Evolutionary conservation across 176 grass and related monocot genomes (phyloP), one percentile per base, ranked within the genome.

Genomic region (Phyllostachys edulis): DNA sequence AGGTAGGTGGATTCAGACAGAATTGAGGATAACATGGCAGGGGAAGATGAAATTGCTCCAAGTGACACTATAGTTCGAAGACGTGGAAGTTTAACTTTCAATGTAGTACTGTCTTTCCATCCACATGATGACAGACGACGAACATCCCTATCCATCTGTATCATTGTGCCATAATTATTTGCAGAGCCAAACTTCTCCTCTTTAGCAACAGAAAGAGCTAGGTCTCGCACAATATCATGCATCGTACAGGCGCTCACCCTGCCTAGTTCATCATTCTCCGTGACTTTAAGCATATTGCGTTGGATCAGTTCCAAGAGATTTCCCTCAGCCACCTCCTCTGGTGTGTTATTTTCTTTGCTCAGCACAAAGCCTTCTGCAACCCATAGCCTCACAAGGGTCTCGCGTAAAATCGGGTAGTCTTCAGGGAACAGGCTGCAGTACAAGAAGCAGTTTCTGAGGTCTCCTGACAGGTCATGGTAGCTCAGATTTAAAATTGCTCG

Each of bases 141-240:
- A 5, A 84, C 67, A 38, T 79, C 26, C 15, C 14, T 44, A 51
- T 88, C 86, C 24, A 84, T 34, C 2, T 26, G 36, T 66, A 88
- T 3, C 20, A 88, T 54, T 45, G 37, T 42, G 40, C 55, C 74
- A 15, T 66, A 65, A 6, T 88, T 56, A 6, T 52, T 55, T 10
- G 87, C 74, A 21, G 67, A 40, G 4, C 37, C 87, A 63, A 78
- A 88, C 16, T 21, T 84, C 46, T 84, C 87, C 16, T 79, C 80
- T 45, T 88, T 73, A 17, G 87, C 80, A 84, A 84, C 20, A 47
- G 18, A 55, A 20, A 84, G 27, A 26, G 80, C 87, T 15, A 88
- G 37, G 2, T 84, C 87, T 5, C 87, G 55, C 46, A 88, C 21
- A 46, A 88, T 88, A 37, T 84, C 87, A 88, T 88, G 87, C 87